phyloP scores from a whole-genome alignment of 1,284 basidiomycete species.

The Irpex sp. region DNA sequence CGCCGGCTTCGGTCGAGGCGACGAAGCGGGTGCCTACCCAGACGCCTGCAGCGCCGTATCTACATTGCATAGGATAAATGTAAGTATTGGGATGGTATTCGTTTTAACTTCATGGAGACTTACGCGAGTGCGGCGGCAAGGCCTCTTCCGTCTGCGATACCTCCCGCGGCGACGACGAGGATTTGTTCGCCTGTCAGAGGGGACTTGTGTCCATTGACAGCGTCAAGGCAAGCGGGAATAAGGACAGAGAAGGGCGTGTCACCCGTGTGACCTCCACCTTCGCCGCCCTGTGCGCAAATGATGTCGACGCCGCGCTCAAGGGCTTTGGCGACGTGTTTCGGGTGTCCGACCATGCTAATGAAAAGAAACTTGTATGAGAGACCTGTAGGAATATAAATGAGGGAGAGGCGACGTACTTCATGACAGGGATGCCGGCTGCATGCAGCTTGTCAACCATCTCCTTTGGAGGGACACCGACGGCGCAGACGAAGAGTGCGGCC shows the following conservation, averaged over 20 bases:
- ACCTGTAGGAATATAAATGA: background rate
- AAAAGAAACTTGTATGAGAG: background rate
- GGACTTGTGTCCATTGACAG: constrained; percentile 59
- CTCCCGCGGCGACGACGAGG: constrained; percentile 80
- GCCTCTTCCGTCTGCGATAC: constrained; percentile 79
- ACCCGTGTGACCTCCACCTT: constrained; percentile 78
- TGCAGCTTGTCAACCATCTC: constrained; percentile 80
- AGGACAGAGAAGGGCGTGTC: constrained; percentile 76
- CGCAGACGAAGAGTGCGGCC: constrained; percentile 79
- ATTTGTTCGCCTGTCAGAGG: constrained; percentile 78
- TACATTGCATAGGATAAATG: background rate
- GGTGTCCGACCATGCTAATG: constrained; percentile 80
- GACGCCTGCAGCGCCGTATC: constrained; percentile 75
- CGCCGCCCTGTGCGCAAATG: constrained; percentile 80
- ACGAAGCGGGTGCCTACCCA: constrained; percentile 95
- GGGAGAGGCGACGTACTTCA: constrained; percentile 59
- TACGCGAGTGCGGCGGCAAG: constrained; percentile 77
- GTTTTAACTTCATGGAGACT: constrained; percentile 17
- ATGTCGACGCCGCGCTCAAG: constrained; percentile 82
- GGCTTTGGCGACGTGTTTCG: constrained; percentile 85
- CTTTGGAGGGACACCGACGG: constrained; percentile 82
- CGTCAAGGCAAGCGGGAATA: constrained; percentile 76
- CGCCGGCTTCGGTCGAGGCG: constrained; percentile 78
- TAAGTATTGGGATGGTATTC: too few relatives aligned
- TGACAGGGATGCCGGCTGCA: constrained; percentile 72